Evolutionary conservation across 495 filamentous ascomycete genomes (phyloP).

Genomic region (Penicillium bialowiezense): DNA sequence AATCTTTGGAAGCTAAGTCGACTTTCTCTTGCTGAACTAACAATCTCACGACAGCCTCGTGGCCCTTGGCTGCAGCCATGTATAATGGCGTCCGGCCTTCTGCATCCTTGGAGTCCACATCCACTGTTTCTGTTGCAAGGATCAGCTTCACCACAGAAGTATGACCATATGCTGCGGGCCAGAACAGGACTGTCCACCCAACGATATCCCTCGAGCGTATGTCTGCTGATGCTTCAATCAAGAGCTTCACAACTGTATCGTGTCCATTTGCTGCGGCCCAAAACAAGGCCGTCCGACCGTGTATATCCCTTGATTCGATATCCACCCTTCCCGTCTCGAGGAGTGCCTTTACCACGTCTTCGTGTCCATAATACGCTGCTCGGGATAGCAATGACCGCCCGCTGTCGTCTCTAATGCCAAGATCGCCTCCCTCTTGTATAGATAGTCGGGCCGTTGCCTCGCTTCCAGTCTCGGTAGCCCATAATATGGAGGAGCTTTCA

Average conservation of each 20-base stretch:
- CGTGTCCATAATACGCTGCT: neutral
- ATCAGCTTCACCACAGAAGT: neutral
- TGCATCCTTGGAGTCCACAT: neutral
- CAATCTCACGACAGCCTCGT: neutral
- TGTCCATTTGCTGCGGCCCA: neutral
- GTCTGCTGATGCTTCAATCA: neutral
- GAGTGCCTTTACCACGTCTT: neutral
- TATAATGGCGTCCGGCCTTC: neutral
- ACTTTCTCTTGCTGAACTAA: neutral
- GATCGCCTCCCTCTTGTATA: neutral
- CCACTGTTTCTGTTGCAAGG: neutral
- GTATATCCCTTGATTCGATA: neutral
- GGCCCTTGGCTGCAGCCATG: neutral
- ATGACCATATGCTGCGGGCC: neutral
- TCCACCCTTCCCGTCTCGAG: neutral
- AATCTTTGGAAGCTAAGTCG: neutral
- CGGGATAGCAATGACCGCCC: neutral
- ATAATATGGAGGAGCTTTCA: neutral
- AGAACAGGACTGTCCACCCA: neutral
- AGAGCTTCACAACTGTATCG: neutral
- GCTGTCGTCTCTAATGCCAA: neutral
- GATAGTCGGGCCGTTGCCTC: neutral
- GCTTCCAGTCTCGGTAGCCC: neutral
- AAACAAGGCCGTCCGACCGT: neutral
- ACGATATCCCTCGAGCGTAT: neutral